Percentiles rank a stretch among this genome's conserved stretches.
These are phyloP conservation scores for Zymoseptoria crescenta DNA, from an alignment of 2,329 filamentous ascomycete species.

Conservation along the genomic window DNA sequence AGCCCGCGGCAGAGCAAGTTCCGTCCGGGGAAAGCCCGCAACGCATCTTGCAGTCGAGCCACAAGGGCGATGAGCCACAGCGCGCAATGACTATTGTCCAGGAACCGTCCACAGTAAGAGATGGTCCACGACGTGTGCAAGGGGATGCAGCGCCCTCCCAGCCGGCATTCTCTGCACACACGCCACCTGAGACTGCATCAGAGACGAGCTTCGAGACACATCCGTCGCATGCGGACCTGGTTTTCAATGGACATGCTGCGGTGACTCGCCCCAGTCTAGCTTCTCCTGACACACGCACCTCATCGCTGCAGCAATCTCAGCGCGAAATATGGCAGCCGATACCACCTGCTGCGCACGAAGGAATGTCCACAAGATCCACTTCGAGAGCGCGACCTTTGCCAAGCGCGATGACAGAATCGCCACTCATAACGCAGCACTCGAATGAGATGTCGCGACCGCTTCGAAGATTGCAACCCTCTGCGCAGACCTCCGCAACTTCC, in stretches of 20 bases:
- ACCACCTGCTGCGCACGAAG: not conserved
- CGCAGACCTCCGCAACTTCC: not conserved
- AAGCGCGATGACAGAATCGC: not conserved
- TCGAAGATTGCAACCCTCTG: not conserved
- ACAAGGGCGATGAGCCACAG: not conserved
- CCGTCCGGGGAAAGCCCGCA: not conserved
- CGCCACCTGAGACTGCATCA: not conserved
- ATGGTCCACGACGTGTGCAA: not conserved
- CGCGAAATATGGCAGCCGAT: not conserved
- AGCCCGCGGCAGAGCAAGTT: not conserved
- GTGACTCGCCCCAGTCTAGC: not conserved
- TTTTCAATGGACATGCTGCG: not conserved
- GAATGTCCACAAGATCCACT: not conserved
- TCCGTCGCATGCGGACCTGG: not conserved
- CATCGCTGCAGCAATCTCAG: not conserved
- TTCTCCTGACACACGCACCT: not conserved
- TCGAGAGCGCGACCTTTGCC: not conserved
- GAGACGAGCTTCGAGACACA: not conserved
- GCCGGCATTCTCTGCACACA: not conserved
- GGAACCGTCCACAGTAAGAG: not conserved
- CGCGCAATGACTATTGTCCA: not conserved
- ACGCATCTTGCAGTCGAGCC: not conserved
- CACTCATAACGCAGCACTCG: not conserved
- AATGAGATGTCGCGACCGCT: not conserved
- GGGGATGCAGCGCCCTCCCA: not conserved